Conservation (phyloP, 257 asterid genomes). For the Nicotiana knightiana region DNA sequence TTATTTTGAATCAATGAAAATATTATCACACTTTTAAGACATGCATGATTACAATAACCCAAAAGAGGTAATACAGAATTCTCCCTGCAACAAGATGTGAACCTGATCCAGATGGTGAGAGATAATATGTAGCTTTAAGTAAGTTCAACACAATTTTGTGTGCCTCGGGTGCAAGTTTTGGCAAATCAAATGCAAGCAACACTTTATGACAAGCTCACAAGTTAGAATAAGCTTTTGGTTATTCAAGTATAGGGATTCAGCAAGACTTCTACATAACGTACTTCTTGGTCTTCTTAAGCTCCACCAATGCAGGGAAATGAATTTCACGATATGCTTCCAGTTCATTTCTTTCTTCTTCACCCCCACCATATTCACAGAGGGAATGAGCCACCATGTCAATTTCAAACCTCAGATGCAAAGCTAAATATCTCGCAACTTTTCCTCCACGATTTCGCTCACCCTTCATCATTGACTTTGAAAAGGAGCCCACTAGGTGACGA, state of each 20-base stretch:
- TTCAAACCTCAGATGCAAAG: conserved; percentile 96
- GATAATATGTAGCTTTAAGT: neutral
- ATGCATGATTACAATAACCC: neutral
- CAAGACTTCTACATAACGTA: conserved; percentile 22
- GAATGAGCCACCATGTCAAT: conserved; percentile 99
- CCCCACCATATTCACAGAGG: conserved; percentile 90
- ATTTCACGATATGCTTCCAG: conserved; percentile 65
- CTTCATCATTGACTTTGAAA: conserved; percentile 39
- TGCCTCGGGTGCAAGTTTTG: neutral
- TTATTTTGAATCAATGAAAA: neutral
- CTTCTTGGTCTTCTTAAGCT: conserved; percentile 52
- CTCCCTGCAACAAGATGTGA: neutral
- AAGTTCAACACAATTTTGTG: neutral
- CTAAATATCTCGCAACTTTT: conserved; percentile 65
- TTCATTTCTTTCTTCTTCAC: conserved; percentile 65
- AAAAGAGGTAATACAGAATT: neutral
- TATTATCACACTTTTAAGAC: neutral
- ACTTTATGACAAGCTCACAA: neutral
- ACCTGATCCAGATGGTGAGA: neutral
- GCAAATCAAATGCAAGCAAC: neutral
- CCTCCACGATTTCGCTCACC: conserved; percentile 41
- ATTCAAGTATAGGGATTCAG: conserved; percentile 3
- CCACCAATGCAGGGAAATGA: conserved; percentile 87
- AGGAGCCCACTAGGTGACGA: conserved; percentile 80
- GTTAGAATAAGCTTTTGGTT: conserved; percentile 5